A percentile compares a stretch with the other conserved stretches of the same genome.
Conservation (phyloP, 2,329 filamentous ascomycete species). For the Colletotrichum orbiculare region DNA sequence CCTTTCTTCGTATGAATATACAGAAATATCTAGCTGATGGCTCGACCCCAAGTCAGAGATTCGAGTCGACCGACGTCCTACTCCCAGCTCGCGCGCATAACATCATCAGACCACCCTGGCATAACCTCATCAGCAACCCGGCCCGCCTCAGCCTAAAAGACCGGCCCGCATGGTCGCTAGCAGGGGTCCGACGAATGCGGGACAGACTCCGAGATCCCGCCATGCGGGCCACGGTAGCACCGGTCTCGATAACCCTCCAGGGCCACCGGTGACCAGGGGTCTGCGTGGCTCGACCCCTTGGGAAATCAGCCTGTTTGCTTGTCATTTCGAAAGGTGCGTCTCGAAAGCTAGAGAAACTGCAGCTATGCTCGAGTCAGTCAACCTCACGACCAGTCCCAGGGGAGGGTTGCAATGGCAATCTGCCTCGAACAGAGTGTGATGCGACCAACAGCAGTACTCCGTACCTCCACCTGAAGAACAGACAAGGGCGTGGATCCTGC, state of each 20-base stretch:
- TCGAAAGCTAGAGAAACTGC: too few relatives aligned
- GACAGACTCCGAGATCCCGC: neutral
- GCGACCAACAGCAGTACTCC: neutral
- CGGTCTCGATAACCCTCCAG: neutral
- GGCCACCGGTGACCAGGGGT: neutral
- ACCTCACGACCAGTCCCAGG: neutral
- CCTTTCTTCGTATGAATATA: too few relatives aligned
- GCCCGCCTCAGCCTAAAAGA: constrained; percentile 8
- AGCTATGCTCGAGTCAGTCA: too few relatives aligned
- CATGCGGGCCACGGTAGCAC: neutral
- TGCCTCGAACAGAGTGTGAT: neutral
- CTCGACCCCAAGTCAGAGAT: too few relatives aligned
- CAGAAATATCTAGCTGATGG: too few relatives aligned
- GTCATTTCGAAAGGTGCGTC: too few relatives aligned
- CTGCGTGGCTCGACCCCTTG: neutral
- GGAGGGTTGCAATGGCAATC: neutral
- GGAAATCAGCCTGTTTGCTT: too few relatives aligned
- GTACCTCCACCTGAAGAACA: neutral
- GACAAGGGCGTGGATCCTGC: neutral
- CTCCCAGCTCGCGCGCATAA: neutral
- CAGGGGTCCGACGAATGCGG: neutral
- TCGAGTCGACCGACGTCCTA: neutral
- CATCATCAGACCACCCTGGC: neutral
- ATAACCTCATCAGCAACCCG: constrained; percentile 5
- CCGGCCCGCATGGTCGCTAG: neutral